These are phyloP conservation scores for Cercospora sp. DNA, from an alignment of 2,329 filamentous ascomycete genomes.

Conservation along the genomic window DNA sequence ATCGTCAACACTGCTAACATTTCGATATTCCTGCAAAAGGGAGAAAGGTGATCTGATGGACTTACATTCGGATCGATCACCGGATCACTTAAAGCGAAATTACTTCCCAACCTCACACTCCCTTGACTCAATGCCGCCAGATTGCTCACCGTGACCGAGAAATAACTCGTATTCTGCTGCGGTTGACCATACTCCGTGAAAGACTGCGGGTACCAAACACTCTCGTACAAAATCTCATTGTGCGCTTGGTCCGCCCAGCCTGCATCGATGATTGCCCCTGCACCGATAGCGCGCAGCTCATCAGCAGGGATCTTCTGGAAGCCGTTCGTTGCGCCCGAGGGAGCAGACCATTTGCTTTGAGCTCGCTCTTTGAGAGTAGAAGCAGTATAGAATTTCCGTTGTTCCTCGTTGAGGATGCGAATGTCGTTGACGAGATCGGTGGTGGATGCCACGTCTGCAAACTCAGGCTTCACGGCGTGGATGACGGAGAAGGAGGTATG, in stretches of 20 bases:
- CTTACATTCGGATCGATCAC: slow-evolving; percentile 24
- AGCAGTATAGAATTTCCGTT: slow-evolving; percentile 20
- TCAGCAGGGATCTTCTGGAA: slow-evolving; percentile 24
- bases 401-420: slow-evolving; percentile 16
- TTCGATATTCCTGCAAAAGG: neutral
- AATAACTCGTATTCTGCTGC: slow-evolving; percentile 11
- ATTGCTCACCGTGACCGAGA: slow-evolving; percentile 17
- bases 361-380: slow-evolving; percentile 10
- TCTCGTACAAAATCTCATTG: slow-evolving; percentile 26
- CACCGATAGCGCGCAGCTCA: slow-evolving; percentile 19
- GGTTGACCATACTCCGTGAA: slow-evolving; percentile 19
- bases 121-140: slow-evolving; percentile 15
- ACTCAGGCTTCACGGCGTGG: slow-evolving; percentile 31
- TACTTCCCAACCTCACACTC: slow-evolving; percentile 15
- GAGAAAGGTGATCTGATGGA: neutral
- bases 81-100: slow-evolving; percentile 16
- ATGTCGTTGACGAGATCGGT: slow-evolving; percentile 24
- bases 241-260: slow-evolving; percentile 19
- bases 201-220: slow-evolving; percentile 20
- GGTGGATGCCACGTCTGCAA: slow-evolving; percentile 17
- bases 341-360: slow-evolving; percentile 24
- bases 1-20: neutral
- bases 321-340: slow-evolving; percentile 24
- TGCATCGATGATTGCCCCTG: slow-evolving; percentile 19
- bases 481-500: slow-evolving; percentile 49